Conservation (phyloP, 176 grass and related monocot genomes). For the Oryza glaberrima region DNA sequence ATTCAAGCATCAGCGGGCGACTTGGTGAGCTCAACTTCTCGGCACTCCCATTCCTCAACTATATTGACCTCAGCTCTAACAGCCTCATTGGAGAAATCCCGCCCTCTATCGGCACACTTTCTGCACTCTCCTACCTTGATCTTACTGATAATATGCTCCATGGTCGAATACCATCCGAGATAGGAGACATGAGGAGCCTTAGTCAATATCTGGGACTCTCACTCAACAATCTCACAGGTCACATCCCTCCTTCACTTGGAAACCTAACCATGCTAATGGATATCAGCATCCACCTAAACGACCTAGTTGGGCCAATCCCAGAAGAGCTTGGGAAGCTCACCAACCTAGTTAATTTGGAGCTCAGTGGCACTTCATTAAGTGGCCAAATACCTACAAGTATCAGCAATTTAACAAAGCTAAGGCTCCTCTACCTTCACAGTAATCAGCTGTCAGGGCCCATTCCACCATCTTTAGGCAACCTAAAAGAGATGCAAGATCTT, state of each 20-base stretch:
- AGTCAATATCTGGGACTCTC: not conserved
- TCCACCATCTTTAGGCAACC: not conserved
- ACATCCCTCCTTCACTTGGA: slow-evolving; percentile 3
- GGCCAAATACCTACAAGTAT: too few relatives aligned
- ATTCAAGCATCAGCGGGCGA: not conserved
- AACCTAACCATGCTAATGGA: not conserved
- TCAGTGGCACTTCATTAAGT: too few relatives aligned
- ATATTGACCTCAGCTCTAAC: not conserved
- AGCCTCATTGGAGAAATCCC: slow-evolving; percentile 39
- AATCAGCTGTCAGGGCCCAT: slow-evolving; percentile 32
- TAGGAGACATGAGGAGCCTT: not conserved
- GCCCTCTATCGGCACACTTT: not conserved
- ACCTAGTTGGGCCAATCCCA: not conserved
- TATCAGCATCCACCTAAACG: not conserved
- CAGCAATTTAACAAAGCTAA: slow-evolving; percentile 1
- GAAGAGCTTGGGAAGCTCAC: not conserved
- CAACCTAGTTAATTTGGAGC: not conserved
- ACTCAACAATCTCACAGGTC: not conserved
- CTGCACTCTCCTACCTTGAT: not conserved
- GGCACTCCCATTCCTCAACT: not conserved
- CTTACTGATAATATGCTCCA: not conserved
- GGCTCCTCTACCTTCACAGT: not conserved
- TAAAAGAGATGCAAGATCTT: not conserved
- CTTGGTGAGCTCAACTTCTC: slow-evolving; percentile 22
- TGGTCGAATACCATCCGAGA: not conserved